Percentiles rank a stretch among this genome's conserved stretches.
Conservation (phyloP, 805 yeast species). For the Suhomyces faveliae region DNA sequence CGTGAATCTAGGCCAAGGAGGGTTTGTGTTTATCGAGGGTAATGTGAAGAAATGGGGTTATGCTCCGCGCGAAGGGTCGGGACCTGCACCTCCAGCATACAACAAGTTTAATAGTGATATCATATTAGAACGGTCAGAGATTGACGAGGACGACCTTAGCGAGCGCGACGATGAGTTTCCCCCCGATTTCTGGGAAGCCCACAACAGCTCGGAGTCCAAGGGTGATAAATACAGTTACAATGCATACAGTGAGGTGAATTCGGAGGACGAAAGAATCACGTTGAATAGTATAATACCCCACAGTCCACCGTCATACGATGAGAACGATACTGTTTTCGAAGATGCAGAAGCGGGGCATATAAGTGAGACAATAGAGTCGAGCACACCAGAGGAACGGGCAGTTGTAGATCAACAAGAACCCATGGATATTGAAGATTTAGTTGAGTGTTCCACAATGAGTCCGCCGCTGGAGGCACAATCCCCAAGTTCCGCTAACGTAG, state of each 20-base stretch:
- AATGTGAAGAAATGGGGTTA: conserved; percentile 95
- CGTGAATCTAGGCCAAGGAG: conserved; percentile 86
- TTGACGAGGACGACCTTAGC: conserved; percentile 47
- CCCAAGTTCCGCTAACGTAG: not conserved
- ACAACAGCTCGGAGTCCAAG: conserved; percentile 12
- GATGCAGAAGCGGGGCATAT: not conserved
- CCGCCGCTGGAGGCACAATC: not conserved
- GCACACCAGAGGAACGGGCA: not conserved
- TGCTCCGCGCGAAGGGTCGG: conserved; percentile 84
- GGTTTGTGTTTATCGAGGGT: conserved; percentile 87
- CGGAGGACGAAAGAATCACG: conserved; percentile 42
- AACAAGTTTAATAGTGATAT: conserved; percentile 77
- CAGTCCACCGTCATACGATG: conserved; percentile 39
- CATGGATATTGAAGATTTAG: not conserved
- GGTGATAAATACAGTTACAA: conserved; percentile 36
- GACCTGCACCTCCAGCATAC: conserved; percentile 93
- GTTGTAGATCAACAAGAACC: conserved; percentile 1
- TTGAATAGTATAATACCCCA: conserved; percentile 36
- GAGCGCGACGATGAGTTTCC: conserved; percentile 52
- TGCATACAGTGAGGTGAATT: conserved; percentile 39
- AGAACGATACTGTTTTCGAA: not conserved
- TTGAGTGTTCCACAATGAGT: not conserved
- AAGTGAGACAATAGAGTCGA: conserved; percentile 1
- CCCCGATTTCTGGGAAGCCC: conserved; percentile 53
- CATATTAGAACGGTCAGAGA: conserved; percentile 62